phyloP scores from a whole-genome alignment of 2,329 filamentous ascomycete genomes.

The Coleophoma cylindrospora region DNA sequence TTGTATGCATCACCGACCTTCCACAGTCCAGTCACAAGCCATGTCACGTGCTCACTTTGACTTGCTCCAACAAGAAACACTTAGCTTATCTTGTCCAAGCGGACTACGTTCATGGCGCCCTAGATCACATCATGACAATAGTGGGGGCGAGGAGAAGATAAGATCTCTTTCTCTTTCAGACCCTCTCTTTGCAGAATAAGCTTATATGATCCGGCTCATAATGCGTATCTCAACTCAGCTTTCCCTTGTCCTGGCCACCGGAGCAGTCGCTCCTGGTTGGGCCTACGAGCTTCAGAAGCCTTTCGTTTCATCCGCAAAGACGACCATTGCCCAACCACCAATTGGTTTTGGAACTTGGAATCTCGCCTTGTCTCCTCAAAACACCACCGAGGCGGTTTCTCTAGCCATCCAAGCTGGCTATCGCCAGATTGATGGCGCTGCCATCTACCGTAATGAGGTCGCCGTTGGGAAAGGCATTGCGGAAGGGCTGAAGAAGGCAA shows the following conservation, averaged over 20 bases:
- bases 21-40: too few species aligned
- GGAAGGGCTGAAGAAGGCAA: conserved; percentile 8
- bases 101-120: too few species aligned
- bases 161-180: too few species aligned
- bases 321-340: conserved; percentile 4
- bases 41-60: too few species aligned
- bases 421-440: conserved; percentile 17
- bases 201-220: neutral
- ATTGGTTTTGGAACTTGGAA: conserved; percentile 10
- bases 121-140: too few species aligned
- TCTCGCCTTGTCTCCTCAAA: conserved; percentile 4
- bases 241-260: neutral
- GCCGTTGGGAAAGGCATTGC: conserved; percentile 14
- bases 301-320: neutral
- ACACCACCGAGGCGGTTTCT: conserved; percentile 8
- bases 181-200: neutral
- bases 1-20: too few species aligned
- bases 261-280: neutral
- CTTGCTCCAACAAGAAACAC: too few species aligned
- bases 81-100: too few species aligned
- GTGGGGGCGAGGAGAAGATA: too few species aligned
- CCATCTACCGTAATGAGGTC: conserved; percentile 11
- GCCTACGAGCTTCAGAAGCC: neutral
- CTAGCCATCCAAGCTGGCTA: conserved; percentile 15
- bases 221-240: neutral